Base-by-base conservation (phyloP, 768 basidiomycete species). In the Lentinula sp. region DNA sequence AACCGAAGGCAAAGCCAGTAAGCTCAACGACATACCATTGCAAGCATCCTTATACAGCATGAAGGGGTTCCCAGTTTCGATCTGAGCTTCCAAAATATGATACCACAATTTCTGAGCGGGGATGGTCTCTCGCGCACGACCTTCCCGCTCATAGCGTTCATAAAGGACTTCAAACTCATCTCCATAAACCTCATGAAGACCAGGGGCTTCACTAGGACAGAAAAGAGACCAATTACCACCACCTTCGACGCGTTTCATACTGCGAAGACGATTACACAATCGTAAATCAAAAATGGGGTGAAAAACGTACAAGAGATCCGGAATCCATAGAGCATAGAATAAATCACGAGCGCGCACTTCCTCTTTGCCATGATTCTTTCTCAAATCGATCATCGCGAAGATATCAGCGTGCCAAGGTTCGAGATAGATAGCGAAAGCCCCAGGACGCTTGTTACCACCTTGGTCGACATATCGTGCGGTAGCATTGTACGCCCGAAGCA, bases 341-440 rank as follows among this genome's bases (percentile, higher is more conserved):
- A 98, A 79, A 72, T 98, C 97, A 45, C 96, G 87, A 15, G 97
- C 97, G 63, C 96, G 93, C 36, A 86, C 86, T 75, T 98, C 95
- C 74, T 98, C 97, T 73, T 98, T 98, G 58, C 96, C 97, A 67
- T 98, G 96, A 73, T 99, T 99, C 85, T 98, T 98, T 69, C 97
- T 83, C 50, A 99, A 82, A 70, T 98, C 96, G 66, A 99, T 83
- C 79, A 99, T 98, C 61, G 97, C 95, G 67, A 98, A 97, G 71
- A 99, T 74, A 73, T 98, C 97, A 16, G 93, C 85, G 71, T 99
- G 97, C 97, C 97, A 99, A 13, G 97, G 97, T 76, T 99, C 97
- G 70, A 98, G 80, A 77, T 99, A 99, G 73, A 99, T 91, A 16
- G 97, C 92, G 67, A 99, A 98, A 1, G 97, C 97, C 63, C 97